A percentile compares a stretch with the other conserved stretches of the same genome.
These are phyloP conservation scores for Agrostemma githago DNA, from an alignment of 148 eudicot species.

Conservation along the genomic window DNA sequence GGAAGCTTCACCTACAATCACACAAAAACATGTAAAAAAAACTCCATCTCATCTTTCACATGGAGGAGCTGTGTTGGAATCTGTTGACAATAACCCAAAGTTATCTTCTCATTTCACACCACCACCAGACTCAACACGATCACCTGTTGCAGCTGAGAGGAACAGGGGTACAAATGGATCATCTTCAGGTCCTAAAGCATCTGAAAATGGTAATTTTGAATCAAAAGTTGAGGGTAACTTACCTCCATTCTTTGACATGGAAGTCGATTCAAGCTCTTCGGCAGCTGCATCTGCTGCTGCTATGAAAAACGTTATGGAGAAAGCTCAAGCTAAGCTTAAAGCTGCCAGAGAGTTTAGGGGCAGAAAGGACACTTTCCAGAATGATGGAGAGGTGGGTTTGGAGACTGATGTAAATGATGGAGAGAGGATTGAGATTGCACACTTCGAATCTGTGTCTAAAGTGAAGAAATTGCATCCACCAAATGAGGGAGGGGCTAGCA, in stretches of 20 bases:
- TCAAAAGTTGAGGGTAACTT: constrained; percentile 31
- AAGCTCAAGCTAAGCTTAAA: constrained; percentile 56
- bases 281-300: constrained; percentile 47
- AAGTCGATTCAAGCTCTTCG: constrained; percentile 46
- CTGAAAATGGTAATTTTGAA: constrained; percentile 44
- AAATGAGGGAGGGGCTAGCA: constrained; percentile 26
- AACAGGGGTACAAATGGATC: constrained; percentile 23
- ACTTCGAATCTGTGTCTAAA: constrained; percentile 20
- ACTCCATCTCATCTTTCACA: constrained; percentile 27
- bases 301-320: constrained; percentile 64
- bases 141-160: constrained; percentile 41
- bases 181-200: constrained; percentile 35
- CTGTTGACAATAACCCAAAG: constrained; percentile 25
- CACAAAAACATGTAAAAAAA: constrained; percentile 36
- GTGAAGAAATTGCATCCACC: constrained; percentile 31
- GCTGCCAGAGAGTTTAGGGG: constrained; percentile 50
- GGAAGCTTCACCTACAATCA: constrained; percentile 32
- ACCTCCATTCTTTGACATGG: constrained; percentile 68
- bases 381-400: constrained; percentile 20
- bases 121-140: constrained; percentile 36
- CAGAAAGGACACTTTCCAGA: constrained; percentile 45
- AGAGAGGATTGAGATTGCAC: constrained; percentile 22
- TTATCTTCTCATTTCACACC: constrained; percentile 61
- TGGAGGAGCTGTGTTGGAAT: constrained; percentile 26
- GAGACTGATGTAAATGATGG: constrained; percentile 32